Evolutionary conservation across 2,329 filamentous ascomycete species (phyloP).

Genomic region (Achaetomium macrosporum): DNA sequence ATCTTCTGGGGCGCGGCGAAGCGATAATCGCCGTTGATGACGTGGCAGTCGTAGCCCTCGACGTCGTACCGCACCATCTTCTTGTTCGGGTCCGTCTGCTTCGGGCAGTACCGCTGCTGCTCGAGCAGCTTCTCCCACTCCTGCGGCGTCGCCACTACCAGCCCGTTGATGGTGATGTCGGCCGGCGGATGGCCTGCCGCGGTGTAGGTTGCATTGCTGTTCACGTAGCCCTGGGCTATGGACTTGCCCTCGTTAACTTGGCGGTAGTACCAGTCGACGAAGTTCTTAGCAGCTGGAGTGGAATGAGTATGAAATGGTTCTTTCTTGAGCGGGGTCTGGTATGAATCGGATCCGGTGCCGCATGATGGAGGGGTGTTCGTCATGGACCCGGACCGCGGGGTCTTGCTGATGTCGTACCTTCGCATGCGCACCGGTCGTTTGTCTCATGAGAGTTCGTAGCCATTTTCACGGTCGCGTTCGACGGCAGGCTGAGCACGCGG

Average conservation of each 20-base stretch:
- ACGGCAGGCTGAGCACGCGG: not conserved
- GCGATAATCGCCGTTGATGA: slow-evolving; percentile 63
- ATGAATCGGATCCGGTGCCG: slow-evolving; percentile 3
- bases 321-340: not conserved
- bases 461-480: not conserved
- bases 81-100: slow-evolving; percentile 35
- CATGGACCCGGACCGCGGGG: slow-evolving; percentile 9
- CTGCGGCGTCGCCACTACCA: slow-evolving; percentile 53
- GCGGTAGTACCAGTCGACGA: slow-evolving; percentile 69
- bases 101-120: slow-evolving; percentile 46
- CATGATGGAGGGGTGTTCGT: slow-evolving; percentile 6
- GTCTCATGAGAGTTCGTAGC: slow-evolving; percentile 30
- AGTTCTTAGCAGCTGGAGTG: slow-evolving; percentile 58
- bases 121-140: slow-evolving; percentile 65
- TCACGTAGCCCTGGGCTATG: slow-evolving; percentile 66
- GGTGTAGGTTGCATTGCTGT: slow-evolving; percentile 47
- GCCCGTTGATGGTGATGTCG: slow-evolving; percentile 77
- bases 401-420: slow-evolving; percentile 33
- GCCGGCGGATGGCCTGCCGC: slow-evolving; percentile 45
- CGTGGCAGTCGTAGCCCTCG: slow-evolving; percentile 70
- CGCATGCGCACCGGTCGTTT: slow-evolving; percentile 41
- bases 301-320: slow-evolving; percentile 2
- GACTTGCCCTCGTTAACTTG: slow-evolving; percentile 57
- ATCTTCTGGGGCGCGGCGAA: slow-evolving; percentile 45
- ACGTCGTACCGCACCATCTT: slow-evolving; percentile 60